Conservation (phyloP, 495 filamentous ascomycete species). For the Hypoxylon perforatum region DNA sequence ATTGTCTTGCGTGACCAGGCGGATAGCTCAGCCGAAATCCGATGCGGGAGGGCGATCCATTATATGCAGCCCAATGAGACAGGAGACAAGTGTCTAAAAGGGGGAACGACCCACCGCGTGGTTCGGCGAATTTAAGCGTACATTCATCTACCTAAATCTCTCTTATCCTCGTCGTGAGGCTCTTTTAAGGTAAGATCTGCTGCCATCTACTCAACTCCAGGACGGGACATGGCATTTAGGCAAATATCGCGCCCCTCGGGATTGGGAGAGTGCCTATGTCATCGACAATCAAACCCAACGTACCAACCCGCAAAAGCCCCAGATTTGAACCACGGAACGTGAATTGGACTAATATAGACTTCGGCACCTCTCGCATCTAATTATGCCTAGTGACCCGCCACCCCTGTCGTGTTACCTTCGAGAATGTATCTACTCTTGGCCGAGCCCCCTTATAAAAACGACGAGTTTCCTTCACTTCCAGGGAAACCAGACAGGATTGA, state of each 20-base stretch:
- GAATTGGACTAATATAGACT: slow-evolving; percentile 27
- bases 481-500: neutral
- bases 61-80: slow-evolving; percentile 19
- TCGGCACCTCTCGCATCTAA: slow-evolving; percentile 26
- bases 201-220: slow-evolving; percentile 9
- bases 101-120: slow-evolving; percentile 21
- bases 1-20: slow-evolving; percentile 4
- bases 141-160: slow-evolving; percentile 27
- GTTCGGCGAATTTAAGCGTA: slow-evolving; percentile 28
- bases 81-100: slow-evolving; percentile 15
- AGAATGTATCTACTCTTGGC: slow-evolving; percentile 14
- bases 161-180: slow-evolving; percentile 12
- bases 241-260: slow-evolving; percentile 21
- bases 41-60: slow-evolving; percentile 26
- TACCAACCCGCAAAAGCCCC: slow-evolving; percentile 5
- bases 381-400: slow-evolving; percentile 2
- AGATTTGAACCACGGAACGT: slow-evolving; percentile 12
- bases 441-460: slow-evolving; percentile 7
- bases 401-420: neutral
- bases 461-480: neutral
- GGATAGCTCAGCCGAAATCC: slow-evolving; percentile 35
- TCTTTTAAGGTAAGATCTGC: slow-evolving; percentile 33
- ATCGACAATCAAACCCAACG: slow-evolving; percentile 14
- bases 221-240: slow-evolving; percentile 36
- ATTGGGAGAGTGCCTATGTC: slow-evolving; percentile 18